Percentiles rank a stretch among this genome's conserved stretches.
Conservation (phyloP, 352 stramenopile genomes). For the Pythium chondricola region DNA sequence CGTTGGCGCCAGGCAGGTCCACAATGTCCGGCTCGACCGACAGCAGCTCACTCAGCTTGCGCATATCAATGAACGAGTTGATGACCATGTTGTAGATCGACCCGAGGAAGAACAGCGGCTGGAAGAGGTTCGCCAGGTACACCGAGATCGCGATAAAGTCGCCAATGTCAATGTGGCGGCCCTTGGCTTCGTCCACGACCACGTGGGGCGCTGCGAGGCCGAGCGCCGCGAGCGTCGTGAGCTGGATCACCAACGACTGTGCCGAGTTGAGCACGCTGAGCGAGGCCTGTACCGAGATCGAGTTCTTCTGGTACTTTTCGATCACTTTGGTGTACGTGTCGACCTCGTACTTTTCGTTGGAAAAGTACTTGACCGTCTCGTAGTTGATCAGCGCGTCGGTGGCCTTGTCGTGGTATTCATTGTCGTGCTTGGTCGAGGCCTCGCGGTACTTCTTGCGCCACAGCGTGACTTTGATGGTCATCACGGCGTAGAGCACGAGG, state of each 20-base stretch:
- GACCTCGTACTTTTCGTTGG: conserved; percentile 91
- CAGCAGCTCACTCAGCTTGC: conserved; percentile 95
- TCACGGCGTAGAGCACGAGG: conserved; percentile 93
- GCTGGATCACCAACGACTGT: conserved; percentile 86
- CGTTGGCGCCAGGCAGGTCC: conserved; percentile 81
- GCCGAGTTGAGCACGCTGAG: conserved; percentile 93
- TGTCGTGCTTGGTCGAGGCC: conserved; percentile 91
- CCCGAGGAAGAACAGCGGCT: conserved; percentile 96
- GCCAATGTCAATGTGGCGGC: conserved; percentile 86
- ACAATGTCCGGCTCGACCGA: conserved; percentile 92
- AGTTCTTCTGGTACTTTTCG: conserved; percentile 91
- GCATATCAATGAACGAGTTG: conserved; percentile 94
- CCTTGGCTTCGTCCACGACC: conserved; percentile 36
- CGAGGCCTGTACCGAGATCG: conserved; percentile 90
- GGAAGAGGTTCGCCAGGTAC: conserved; percentile 95
- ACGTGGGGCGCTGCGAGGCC: conserved; percentile 65
- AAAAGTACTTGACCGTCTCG: conserved; percentile 98
- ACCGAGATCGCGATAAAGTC: conserved; percentile 96
- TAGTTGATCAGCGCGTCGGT: conserved; percentile 98
- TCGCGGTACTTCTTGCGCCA: conserved; percentile 98
- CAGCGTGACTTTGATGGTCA: conserved; percentile 96
- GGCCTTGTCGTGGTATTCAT: conserved; percentile 96
- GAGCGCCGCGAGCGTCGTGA: conserved; percentile 56
- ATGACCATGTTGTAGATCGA: conserved; percentile 88
- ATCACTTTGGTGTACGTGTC: conserved; percentile 90